These are phyloP conservation scores for Mrakia frigida DNA, from an alignment of 768 basidiomycete species.

Conservation along the genomic window DNA sequence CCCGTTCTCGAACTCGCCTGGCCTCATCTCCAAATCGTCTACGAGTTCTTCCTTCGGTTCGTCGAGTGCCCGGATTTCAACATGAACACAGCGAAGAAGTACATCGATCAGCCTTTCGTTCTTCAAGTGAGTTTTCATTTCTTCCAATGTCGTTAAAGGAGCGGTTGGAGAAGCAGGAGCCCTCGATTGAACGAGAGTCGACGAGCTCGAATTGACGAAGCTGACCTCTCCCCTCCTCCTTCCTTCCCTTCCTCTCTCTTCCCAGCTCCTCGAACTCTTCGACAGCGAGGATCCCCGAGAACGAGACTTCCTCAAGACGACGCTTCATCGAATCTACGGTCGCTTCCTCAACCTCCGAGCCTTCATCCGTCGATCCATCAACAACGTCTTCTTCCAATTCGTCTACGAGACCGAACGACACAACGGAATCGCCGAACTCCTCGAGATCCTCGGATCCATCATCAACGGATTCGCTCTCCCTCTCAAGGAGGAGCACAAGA, in stretches of 20 bases:
- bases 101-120: constrained; percentile 93
- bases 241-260: too few relatives aligned
- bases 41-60: constrained; percentile 99
- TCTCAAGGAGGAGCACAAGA: constrained; percentile 96
- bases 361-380: constrained; percentile 97
- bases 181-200: neutral
- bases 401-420: constrained; percentile 98
- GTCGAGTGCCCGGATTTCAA: constrained; percentile 98
- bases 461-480: constrained; percentile 99
- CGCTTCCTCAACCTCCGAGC: constrained; percentile 98
- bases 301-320: constrained; percentile 98
- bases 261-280: constrained; percentile 87
- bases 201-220: neutral
- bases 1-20: constrained; percentile 97
- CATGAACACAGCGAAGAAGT: constrained; percentile 93
- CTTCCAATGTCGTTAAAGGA: neutral
- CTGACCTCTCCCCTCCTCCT: too few relatives aligned
- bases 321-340: constrained; percentile 96
- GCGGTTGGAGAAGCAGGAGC: neutral
- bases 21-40: constrained; percentile 99
- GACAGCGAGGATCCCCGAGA: constrained; percentile 98
- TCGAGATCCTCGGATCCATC: constrained; percentile 97
- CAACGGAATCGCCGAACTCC: constrained; percentile 95
- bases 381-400: constrained; percentile 99
- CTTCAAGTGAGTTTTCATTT: constrained; percentile 51